A percentile compares a stretch with the other conserved stretches of the same genome.
phyloP scores from a whole-genome alignment of 2,329 filamentous ascomycete genomes.

The Tolypocladium pustulatum region DNA sequence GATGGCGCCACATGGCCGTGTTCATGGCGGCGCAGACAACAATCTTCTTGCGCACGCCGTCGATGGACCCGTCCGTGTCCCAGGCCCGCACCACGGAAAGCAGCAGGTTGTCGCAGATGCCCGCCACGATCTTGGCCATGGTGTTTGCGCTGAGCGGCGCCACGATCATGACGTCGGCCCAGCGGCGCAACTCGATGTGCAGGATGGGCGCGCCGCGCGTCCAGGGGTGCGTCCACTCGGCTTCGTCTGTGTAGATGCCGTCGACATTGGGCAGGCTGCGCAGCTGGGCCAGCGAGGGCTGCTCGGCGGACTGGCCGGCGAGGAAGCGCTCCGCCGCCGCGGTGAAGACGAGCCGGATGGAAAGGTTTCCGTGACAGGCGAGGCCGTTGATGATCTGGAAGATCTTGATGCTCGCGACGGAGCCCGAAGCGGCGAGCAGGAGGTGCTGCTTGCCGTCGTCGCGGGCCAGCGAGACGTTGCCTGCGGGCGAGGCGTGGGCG shows the following conservation, averaged over 20 bases:
- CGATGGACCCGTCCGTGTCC: conserved; percentile 62
- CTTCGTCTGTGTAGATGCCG: conserved; percentile 69
- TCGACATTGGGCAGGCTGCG: conserved; percentile 60
- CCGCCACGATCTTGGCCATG: conserved; percentile 72
- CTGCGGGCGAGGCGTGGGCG: conserved; percentile 14
- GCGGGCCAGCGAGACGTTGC: conserved; percentile 19
- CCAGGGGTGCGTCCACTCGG: conserved; percentile 78
- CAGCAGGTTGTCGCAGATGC: conserved; percentile 69
- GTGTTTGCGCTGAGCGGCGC: conserved; percentile 77
- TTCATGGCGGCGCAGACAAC: conserved; percentile 81
- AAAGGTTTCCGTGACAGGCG: conserved; percentile 42
- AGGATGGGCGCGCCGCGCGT: conserved; percentile 67
- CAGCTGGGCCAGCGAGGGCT: conserved; percentile 57
- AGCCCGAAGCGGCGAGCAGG: conserved; percentile 31
- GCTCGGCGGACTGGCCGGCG: conserved; percentile 62
- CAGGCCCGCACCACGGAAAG: conserved; percentile 71
- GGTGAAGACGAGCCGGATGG: conserved; percentile 79
- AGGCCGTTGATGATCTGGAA: conserved; percentile 55
- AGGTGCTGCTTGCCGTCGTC: conserved; percentile 31
- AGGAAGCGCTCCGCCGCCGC: conserved; percentile 66
- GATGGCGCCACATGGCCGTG: conserved; percentile 81
- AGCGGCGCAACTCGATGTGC: conserved; percentile 76
- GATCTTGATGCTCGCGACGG: conserved; percentile 84
- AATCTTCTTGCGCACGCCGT: conserved; percentile 49
- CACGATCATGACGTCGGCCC: conserved; percentile 70